Base-by-base conservation (phyloP, 2,329 filamentous ascomycete species). In the Lasiodiplodia hormozganensis region DNA sequence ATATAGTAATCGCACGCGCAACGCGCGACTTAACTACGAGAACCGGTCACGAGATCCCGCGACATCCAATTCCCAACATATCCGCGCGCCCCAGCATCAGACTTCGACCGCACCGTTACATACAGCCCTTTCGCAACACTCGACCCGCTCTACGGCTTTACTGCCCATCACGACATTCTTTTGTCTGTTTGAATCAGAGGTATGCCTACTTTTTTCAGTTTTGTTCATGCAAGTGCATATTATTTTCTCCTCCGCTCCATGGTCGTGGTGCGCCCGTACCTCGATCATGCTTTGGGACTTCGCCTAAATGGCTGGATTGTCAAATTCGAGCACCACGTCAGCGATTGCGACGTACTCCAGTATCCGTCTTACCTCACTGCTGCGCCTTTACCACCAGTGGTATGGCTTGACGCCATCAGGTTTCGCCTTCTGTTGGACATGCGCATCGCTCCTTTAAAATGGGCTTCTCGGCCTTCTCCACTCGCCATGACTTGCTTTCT, bases 1-100 rank as follows among this genome's bases (percentile, higher is more conserved):
- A 36, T 34, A 49, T 25, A 64, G 60, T 64, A 64, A 64, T 64
- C 60, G 43, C 60, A 52, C 36, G 31, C 60, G 58, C 60, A 38
- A 16, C 47, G 43, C 60, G 60, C 60, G 31, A 64, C 31, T 34
- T 52, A 64, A 47, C 60, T 64, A 52, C 60, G 60, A 51, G 28
- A 51, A 36, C 58, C 58, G 51, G 43, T 36, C 58, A 51, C 58
- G 23, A 36, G 60, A 31, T 21, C 40, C 25, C 43, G 58, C 28
- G 12, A 51, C 43, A 36, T 36, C 43, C 28, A 34, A 64, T 52
- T 31, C 60, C 28, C 60, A 52, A 64, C 47, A 38, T 31, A 52
- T 38, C 47, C 43, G 18, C 58, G 47, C 60, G 28, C 28, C 25
- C 21, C 60, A 34, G 36, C 6, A 43, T 62, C 58, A 23, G 36